These are phyloP conservation scores for Lonicera japonica DNA, from an alignment of 129 eudicot species.

Conservation along the genomic window DNA sequence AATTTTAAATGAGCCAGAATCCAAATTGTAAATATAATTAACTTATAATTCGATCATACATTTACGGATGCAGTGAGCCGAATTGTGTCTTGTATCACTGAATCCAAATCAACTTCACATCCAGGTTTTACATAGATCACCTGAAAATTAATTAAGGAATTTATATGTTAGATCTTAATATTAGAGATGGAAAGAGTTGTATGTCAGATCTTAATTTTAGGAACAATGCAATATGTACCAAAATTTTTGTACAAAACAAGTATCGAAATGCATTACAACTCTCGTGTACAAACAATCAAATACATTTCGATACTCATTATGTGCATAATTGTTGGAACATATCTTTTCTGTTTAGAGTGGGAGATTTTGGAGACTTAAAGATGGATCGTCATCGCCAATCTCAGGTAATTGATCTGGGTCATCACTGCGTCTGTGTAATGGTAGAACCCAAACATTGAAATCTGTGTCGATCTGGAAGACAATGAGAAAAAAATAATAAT, in stretches of 20 bases:
- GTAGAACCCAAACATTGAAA: constrained; percentile 73
- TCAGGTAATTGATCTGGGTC: constrained; percentile 51
- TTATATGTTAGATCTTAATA: constrained; percentile 3
- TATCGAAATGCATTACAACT: no score
- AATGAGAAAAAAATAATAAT: background rate
- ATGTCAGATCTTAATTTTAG: no score
- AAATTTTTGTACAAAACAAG: no score
- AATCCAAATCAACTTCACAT: constrained; percentile 78
- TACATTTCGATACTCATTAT: no score
- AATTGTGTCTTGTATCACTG: constrained; percentile 69
- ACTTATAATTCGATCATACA: constrained; percentile 24
- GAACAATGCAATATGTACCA: no score
- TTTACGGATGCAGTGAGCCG: constrained; percentile 69
- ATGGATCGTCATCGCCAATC: constrained; percentile 80
- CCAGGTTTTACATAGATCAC: constrained; percentile 91
- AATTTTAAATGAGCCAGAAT: no score
- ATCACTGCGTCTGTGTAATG: constrained; percentile 38
- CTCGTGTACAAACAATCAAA: no score
- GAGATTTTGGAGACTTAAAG: constrained; percentile 36
- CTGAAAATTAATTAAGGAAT: constrained; percentile 27
- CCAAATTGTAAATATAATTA: no score
- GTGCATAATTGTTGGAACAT: no score
- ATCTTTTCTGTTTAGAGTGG: no score
- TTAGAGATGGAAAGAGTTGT: background rate
- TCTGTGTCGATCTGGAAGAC: constrained; percentile 47